A percentile compares a stretch with the other conserved stretches of the same genome.
Conservation (phyloP, 1,139 yeast genomes). For the Candida sp. region DNA sequence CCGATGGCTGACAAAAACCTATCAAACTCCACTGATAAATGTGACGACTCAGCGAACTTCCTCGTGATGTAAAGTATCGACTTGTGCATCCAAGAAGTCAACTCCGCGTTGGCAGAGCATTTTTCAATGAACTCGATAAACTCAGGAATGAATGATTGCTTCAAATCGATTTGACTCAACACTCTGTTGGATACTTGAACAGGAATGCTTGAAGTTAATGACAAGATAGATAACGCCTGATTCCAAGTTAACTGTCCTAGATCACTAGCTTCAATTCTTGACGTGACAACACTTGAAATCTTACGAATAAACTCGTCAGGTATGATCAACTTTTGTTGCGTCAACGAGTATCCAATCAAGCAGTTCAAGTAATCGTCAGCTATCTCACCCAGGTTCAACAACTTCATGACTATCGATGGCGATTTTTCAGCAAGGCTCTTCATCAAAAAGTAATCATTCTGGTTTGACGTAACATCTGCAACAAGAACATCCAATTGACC, state of each 20-base stretch:
- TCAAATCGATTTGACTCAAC: constrained; percentile 18
- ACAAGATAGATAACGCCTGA: constrained; percentile 14
- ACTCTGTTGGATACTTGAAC: background rate
- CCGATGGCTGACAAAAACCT: constrained; percentile 25
- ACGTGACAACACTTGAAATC: constrained; percentile 9
- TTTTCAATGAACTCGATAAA: constrained; percentile 24
- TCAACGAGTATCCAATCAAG: constrained; percentile 25
- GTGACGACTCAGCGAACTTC: constrained; percentile 56
- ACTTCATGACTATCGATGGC: constrained; percentile 16
- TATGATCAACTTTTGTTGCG: constrained; percentile 8
- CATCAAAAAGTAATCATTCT: constrained; percentile 24
- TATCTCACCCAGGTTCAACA: constrained; percentile 16
- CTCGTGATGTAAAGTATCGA: constrained; percentile 65
- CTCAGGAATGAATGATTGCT: constrained; percentile 26
- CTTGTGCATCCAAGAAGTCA: constrained; percentile 47
- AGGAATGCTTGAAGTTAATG: background rate
- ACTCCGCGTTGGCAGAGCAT: constrained; percentile 2
- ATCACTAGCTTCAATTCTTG: constrained; percentile 13
- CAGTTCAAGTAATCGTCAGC: constrained; percentile 24
- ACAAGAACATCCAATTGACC: constrained; percentile 19
- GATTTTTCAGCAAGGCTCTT: constrained; percentile 20
- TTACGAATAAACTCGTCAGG: constrained; percentile 8
- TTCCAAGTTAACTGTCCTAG: constrained; percentile 15
- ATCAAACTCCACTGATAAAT: constrained; percentile 35
- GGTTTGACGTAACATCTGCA: constrained; percentile 18